Percentiles rank a stretch among this genome's conserved stretches.
Conservation (phyloP, 2,329 filamentous ascomycete species). For the Pseudocercospora macadamiae region DNA sequence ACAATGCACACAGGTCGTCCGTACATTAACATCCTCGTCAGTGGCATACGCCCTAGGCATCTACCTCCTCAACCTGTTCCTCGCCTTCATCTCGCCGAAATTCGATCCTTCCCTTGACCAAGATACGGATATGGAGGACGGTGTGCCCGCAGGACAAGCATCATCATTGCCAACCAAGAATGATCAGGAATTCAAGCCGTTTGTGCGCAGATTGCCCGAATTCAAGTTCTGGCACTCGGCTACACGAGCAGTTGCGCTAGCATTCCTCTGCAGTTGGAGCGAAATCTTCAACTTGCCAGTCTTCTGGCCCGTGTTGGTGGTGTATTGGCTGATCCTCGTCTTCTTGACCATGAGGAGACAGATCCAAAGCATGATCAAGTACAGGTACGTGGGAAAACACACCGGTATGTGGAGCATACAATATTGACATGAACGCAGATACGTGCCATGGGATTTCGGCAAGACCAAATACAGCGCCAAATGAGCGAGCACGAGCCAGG, state of each 20-base stretch:
- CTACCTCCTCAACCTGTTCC: constrained; percentile 98
- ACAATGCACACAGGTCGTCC: neutral
- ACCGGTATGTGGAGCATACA: no score
- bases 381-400: constrained; percentile 99
- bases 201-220: constrained; percentile 92
- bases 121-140: constrained; percentile 96
- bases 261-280: constrained; percentile 89
- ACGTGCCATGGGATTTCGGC: constrained; percentile 45
- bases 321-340: constrained; percentile 98
- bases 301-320: constrained; percentile 97
- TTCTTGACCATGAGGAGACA: constrained; percentile 97
- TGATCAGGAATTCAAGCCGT: constrained; percentile 96
- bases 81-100: constrained; percentile 96
- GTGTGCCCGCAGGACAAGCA: constrained; percentile 58
- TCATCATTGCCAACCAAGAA: constrained; percentile 87
- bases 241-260: constrained; percentile 81
- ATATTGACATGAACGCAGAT: constrained; percentile 34
- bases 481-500: constrained; percentile 17
- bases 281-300: constrained; percentile 94
- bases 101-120: constrained; percentile 96
- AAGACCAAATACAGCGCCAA: constrained; percentile 43
- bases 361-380: constrained; percentile 99
- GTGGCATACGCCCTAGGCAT: constrained; percentile 98
- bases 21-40: constrained; percentile 41
- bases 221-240: constrained; percentile 99